Percentiles rank a stretch among this genome's conserved stretches.
Conservation (phyloP, 495 filamentous ascomycete species). For the Hamigera avellanea region DNA sequence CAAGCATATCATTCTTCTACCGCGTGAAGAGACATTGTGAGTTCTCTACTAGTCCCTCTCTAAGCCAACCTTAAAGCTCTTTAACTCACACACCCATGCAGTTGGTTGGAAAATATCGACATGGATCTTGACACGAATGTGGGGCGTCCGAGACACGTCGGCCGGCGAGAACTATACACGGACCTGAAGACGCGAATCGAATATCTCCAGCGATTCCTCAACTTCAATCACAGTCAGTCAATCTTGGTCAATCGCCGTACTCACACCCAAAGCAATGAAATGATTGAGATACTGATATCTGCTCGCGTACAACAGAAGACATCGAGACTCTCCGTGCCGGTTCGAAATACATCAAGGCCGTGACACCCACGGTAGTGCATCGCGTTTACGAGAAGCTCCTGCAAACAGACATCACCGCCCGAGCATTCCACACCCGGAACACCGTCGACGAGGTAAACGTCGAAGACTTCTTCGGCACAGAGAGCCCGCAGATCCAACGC, state of each 20-base stretch:
- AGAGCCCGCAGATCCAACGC: conserved; percentile 48
- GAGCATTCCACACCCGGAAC: conserved; percentile 45
- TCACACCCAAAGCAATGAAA: too few relatives aligned
- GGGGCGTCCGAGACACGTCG: conserved; percentile 40
- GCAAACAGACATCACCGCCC: conserved; percentile 53
- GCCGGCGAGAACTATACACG: conserved; percentile 48
- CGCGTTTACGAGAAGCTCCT: conserved; percentile 54
- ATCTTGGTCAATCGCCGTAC: too few relatives aligned
- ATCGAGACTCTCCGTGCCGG: conserved; percentile 44
- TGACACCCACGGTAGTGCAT: conserved; percentile 42
- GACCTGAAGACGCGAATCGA: conserved; percentile 43
- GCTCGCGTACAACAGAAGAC: conserved; percentile 29
- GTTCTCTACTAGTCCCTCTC: too few relatives aligned
- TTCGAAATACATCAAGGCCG: conserved; percentile 47
- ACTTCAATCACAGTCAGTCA: too few relatives aligned
- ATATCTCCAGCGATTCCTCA: conserved; percentile 50
- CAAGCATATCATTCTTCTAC: too few relatives aligned
- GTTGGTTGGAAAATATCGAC: too few relatives aligned
- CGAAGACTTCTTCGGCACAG: conserved; percentile 38
- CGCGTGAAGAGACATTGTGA: too few relatives aligned
- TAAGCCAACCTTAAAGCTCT: too few relatives aligned
- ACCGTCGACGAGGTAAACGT: conserved; percentile 44
- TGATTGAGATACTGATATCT: too few relatives aligned
- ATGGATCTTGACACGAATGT: too few relatives aligned
- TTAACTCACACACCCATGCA: too few relatives aligned